Conservation (phyloP, 441 rosid genomes). For the Arabidopsis lyrata region DNA sequence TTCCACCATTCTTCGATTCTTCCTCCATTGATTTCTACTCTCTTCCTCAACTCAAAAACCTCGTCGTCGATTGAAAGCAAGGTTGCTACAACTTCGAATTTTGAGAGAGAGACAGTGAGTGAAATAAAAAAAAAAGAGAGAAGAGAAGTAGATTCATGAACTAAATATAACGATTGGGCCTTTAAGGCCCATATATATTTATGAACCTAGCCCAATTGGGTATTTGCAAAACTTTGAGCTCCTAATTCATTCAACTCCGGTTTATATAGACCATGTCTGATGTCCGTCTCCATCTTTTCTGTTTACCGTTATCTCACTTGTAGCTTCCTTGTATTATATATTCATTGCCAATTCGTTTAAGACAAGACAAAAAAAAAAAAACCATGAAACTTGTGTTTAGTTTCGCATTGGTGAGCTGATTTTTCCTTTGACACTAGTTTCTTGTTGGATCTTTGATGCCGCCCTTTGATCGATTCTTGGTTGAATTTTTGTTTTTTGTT, state of each 20-base stretch:
- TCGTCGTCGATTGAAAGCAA: conserved; percentile 21
- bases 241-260: neutral
- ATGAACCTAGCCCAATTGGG: neutral
- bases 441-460: no score
- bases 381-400: no score
- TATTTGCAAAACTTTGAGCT: neutral
- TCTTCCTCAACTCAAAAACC: conserved; percentile 1
- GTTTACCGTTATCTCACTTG: no score
- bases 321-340: no score
- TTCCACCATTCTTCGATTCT: conserved; percentile 59
- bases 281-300: no score
- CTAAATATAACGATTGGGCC: conserved; percentile 5
- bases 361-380: no score
- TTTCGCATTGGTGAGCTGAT: no score
- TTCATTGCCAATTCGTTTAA: no score
- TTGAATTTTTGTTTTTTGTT: neutral
- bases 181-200: neutral
- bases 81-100: neutral
- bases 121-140: conserved; percentile 11
- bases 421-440: no score
- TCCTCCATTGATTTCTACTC: conserved; percentile 58
- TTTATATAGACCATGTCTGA: no score
- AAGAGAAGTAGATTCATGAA: neutral
- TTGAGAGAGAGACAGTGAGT: neutral
- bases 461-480: no score